phyloP scores from a whole-genome alignment of 2,329 filamentous ascomycete species.

The Paecilomyces sp. region DNA sequence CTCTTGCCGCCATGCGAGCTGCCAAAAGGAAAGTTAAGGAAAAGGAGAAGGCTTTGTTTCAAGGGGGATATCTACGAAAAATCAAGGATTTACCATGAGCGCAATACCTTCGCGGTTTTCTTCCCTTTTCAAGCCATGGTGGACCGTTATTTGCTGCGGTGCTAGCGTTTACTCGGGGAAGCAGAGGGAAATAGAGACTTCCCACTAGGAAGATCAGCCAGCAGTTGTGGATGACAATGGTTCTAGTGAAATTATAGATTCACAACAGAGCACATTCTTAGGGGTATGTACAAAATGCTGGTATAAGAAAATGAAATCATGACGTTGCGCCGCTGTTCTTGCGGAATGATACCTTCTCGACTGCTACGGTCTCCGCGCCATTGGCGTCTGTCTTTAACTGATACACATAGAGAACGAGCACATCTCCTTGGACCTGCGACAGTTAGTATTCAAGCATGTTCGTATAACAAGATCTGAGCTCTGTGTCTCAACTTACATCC shows the following conservation, averaged over 20 bases:
- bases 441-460: slow-evolving; percentile 16
- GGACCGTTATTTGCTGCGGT: not conserved
- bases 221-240: not conserved
- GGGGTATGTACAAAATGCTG: slow-evolving; percentile 24
- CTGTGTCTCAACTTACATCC: slow-evolving; percentile 63
- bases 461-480: slow-evolving; percentile 1
- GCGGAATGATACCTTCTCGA: slow-evolving; percentile 81
- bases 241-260: slow-evolving; percentile 5
- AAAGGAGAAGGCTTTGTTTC: not conserved
- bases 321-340: slow-evolving; percentile 60
- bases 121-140: too few relatives aligned
- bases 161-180: not conserved
- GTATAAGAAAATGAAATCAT: slow-evolving; percentile 21
- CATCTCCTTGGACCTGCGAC: slow-evolving; percentile 82
- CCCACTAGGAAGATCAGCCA: not conserved
- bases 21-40: not conserved
- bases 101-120: not conserved
- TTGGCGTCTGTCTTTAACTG: slow-evolving; percentile 71
- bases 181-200: not conserved
- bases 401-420: slow-evolving; percentile 92
- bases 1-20: not conserved
- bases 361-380: slow-evolving; percentile 70
- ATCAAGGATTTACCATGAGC: not conserved
- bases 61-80: not conserved
- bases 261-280: slow-evolving; percentile 11